Evolutionary conservation across 352 stramenopile genomes (phyloP).

Genomic region (Globisporangium emineosum): DNA sequence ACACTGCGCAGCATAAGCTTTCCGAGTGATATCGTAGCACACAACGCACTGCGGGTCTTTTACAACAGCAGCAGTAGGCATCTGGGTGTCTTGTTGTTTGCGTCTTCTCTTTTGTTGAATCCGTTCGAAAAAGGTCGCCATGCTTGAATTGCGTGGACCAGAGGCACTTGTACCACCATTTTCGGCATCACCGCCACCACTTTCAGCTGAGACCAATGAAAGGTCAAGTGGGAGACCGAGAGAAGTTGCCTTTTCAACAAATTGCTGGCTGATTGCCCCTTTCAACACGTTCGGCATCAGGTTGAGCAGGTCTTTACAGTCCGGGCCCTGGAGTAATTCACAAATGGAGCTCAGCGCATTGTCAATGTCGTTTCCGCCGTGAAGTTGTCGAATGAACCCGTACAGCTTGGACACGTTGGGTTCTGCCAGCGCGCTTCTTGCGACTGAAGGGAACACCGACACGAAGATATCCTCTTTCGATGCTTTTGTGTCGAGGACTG

Average conservation of each 20-base stretch:
- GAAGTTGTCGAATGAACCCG: constrained; percentile 54
- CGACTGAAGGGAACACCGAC: constrained; percentile 46
- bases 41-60: constrained; percentile 82
- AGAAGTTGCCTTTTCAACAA: constrained; percentile 38
- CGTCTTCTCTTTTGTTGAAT: constrained; percentile 67
- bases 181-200: background rate
- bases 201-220: background rate
- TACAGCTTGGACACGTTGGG: constrained; percentile 56
- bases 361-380: constrained; percentile 39
- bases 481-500: background rate
- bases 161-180: background rate
- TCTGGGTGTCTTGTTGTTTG: constrained; percentile 27
- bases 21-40: constrained; percentile 79
- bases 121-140: constrained; percentile 59
- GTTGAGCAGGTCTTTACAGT: constrained; percentile 48
- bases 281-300: constrained; percentile 68
- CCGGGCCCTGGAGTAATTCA: constrained; percentile 37
- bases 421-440: constrained; percentile 45
- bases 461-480: constrained; percentile 23
- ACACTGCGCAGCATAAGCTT: constrained; percentile 73
- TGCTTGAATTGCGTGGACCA: constrained; percentile 12
- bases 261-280: constrained; percentile 35
- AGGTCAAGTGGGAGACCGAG: constrained; percentile 33
- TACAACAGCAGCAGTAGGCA: constrained; percentile 46
- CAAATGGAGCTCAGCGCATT: constrained; percentile 42